A percentile compares a stretch with the other conserved stretches of the same genome.
phyloP scores from a whole-genome alignment of 495 filamentous ascomycete genomes.

The Tirmania nivea region DNA sequence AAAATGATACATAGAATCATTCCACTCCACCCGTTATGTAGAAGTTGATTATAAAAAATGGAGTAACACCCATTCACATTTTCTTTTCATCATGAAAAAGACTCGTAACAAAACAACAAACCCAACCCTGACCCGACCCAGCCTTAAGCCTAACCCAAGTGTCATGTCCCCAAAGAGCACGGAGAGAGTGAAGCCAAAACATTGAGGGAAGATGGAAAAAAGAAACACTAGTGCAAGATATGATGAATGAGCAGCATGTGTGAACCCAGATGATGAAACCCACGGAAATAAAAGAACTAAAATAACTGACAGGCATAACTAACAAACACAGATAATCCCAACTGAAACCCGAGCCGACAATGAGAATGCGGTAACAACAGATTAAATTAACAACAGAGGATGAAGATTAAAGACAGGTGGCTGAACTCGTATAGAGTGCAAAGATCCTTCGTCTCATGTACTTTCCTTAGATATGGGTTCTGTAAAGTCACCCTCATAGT shows the following conservation, averaged over 20 bases:
- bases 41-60: too few species aligned
- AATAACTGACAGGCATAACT: background rate
- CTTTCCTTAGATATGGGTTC: background rate
- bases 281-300: background rate
- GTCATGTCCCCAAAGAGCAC: background rate
- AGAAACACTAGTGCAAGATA: conserved; percentile 10
- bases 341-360: conserved; percentile 1
- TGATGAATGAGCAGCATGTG: too few species aligned
- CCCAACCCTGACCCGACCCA: background rate
- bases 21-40: background rate
- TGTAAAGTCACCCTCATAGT: background rate
- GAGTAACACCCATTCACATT: too few species aligned
- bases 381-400: conserved; percentile 6
- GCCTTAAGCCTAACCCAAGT: background rate
- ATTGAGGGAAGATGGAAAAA: conserved; percentile 11
- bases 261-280: background rate
- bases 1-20: background rate
- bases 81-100: background rate
- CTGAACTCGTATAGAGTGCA: background rate
- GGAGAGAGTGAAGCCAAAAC: conserved; percentile 13
- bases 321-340: background rate
- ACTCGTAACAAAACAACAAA: background rate
- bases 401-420: background rate
- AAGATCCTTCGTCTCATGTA: background rate
- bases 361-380: conserved; percentile 12